Conservation (phyloP, 139 green algal species). For the Volvox reticuliferus region DNA sequence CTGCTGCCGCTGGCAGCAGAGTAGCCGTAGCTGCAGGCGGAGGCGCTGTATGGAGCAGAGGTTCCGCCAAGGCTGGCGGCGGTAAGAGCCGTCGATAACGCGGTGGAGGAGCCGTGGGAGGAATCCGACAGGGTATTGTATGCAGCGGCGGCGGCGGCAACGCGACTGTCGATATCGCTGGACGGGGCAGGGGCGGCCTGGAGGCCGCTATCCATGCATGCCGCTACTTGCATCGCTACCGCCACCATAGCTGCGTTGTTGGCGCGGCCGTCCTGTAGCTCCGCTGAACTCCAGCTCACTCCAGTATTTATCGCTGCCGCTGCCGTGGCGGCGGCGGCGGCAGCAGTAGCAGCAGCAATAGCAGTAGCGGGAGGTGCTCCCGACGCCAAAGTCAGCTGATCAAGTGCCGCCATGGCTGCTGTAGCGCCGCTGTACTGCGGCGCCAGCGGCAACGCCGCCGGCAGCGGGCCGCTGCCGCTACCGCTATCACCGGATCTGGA, state of each 20-base stretch:
- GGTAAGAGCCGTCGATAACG: not conserved
- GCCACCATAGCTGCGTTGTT: no score
- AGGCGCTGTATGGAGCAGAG: not conserved
- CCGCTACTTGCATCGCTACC: not conserved
- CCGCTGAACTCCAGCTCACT: not conserved
- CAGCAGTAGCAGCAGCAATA: not conserved
- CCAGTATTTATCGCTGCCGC: not conserved
- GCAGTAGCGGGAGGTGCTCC: not conserved
- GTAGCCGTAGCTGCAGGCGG: not conserved
- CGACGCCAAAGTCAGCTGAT: conserved; percentile 44
- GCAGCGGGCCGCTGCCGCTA: not conserved
- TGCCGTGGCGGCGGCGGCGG: not conserved
- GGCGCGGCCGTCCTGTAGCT: not conserved
- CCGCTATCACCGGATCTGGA: not conserved
- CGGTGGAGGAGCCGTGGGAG: not conserved
- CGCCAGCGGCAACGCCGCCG: not conserved
- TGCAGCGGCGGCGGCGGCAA: not conserved
- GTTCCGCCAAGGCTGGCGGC: not conserved
- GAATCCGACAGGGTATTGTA: not conserved
- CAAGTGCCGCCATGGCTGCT: conserved; percentile 35
- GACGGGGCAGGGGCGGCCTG: not conserved
- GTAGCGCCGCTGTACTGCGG: conserved; percentile 19
- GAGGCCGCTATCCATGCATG: not conserved
- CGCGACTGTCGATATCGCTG: not conserved
- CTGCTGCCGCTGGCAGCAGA: not conserved